These are phyloP conservation scores for Botrytis aclada DNA, from an alignment of 2,329 filamentous ascomycete species.

Conservation along the genomic window DNA sequence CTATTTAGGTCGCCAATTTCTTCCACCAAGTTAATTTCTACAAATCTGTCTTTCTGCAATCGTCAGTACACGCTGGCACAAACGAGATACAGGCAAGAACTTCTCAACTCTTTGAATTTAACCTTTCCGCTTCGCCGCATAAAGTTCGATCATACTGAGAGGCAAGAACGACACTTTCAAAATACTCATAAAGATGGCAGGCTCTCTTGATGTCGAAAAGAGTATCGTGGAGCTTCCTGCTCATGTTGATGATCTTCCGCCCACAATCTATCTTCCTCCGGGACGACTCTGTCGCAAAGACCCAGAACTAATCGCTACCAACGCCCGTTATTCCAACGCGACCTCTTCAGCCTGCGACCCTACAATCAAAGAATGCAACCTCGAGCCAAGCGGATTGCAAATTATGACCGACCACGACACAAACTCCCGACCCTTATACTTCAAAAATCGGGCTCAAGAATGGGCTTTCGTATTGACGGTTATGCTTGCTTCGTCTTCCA, in stretches of 20 bases:
- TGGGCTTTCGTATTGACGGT: conserved; percentile 40
- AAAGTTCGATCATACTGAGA: neutral
- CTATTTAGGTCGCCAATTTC: neutral
- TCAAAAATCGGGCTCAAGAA: conserved; percentile 30
- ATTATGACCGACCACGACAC: conserved; percentile 26
- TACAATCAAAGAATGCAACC: conserved; percentile 5
- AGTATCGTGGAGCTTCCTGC: neutral
- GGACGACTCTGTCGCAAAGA: neutral
- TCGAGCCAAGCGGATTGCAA: neutral
- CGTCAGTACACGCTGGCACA: neutral
- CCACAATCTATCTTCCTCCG: neutral
- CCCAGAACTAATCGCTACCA: neutral
- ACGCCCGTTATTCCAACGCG: neutral
- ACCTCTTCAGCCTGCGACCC: neutral
- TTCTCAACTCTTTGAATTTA: neutral
- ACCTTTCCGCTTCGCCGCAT: neutral
- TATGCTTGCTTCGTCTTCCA: conserved; percentile 64
- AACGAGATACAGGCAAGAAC: neutral
- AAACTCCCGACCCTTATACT: conserved; percentile 28
- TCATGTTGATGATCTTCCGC: neutral
- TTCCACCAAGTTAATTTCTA: neutral
- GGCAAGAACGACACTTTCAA: neutral
- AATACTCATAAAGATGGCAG: neutral
- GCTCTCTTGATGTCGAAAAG: neutral
- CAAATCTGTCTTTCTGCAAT: neutral